Evolutionary conservation across 805 yeast species (phyloP), one percentile per base, ranked within the genome.

Genomic region (Metschnikowia baotianmanensis): DNA sequence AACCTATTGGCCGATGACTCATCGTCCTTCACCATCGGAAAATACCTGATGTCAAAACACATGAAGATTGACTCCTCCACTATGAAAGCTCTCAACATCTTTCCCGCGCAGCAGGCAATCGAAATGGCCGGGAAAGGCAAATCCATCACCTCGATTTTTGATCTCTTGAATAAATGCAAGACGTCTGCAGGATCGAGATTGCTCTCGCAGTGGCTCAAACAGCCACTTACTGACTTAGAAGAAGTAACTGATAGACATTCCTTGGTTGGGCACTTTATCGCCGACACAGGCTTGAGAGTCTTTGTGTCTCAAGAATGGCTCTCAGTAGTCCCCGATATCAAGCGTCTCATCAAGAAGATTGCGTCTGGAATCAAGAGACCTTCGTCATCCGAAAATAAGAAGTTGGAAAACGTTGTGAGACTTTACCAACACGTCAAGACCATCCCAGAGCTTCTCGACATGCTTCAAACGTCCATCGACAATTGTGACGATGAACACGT

Each of bases 1-100:
- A 80, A 78, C 24, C 62, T 90, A 23, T 63, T 87, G 55, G 80
- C 80, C 41, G 75, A 77, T 39, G 58, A 76, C 7, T 74, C 77
- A 43, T 66, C 72, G 28, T 85, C 84, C 13, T 80, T 72, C 51
- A 63, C 74, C 16, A 63, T 93, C 19, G 75, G 75, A 21, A 75
- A 76, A 48, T 91, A 90, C 60, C 81, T 82, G 43, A 70, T 91
- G 36, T 69, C 78, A n/a, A 81, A 84, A 48, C 90, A 73, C 60
- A 87, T 93, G 95, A 85, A 86, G 55, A 72, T 93, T 35, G 99
- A 93, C 58, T 79, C 91, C 5, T 81, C 97, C 1, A 96, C 98
- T 0, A 78, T 90, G 39, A 80, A 80, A 42, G 96, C 98, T 0
- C 69, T 93, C 45, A 91, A 91, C 57, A 69, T 93, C 20, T 87